These are phyloP conservation scores for Suillus sp. DNA, from an alignment of 768 basidiomycete species.

Conservation along the genomic window DNA sequence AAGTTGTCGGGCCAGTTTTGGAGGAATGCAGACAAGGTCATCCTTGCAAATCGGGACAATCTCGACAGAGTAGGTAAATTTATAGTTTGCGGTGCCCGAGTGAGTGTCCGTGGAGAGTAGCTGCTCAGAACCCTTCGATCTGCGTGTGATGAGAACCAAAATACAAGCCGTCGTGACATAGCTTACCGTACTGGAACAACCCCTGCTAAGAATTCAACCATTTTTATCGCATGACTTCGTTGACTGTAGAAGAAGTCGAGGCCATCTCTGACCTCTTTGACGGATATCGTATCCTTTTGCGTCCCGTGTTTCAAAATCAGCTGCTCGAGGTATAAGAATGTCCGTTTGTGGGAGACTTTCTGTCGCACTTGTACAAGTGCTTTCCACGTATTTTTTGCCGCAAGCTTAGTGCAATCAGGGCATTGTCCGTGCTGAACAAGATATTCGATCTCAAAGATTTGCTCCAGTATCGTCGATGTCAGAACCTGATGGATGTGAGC, in stretches of 20 bases:
- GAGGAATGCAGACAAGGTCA: slow-evolving; percentile 89
- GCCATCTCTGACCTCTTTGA: slow-evolving; percentile 93
- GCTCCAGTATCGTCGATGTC: slow-evolving; percentile 93
- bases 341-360: slow-evolving; percentile 97
- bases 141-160: slow-evolving; percentile 30
- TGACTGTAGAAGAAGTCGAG: slow-evolving; percentile 96
- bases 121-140: slow-evolving; percentile 93
- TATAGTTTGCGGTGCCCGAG: slow-evolving; percentile 91
- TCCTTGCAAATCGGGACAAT: slow-evolving; percentile 98
- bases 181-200: slow-evolving; percentile 87
- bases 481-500: slow-evolving; percentile 59
- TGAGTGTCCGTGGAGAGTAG: slow-evolving; percentile 92
- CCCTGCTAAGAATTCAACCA: slow-evolving; percentile 89
- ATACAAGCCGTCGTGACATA: slow-evolving; percentile 2
- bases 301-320: slow-evolving; percentile 95
- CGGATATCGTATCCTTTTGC: slow-evolving; percentile 92
- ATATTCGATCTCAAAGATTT: slow-evolving; percentile 96
- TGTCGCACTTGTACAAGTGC: slow-evolving; percentile 98
- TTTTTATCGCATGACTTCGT: slow-evolving; percentile 90
- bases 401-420: slow-evolving; percentile 88
- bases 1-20: slow-evolving; percentile 76
- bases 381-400: slow-evolving; percentile 99
- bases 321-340: slow-evolving; percentile 96
- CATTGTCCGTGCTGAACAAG: slow-evolving; percentile 96
- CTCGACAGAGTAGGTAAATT: slow-evolving; percentile 97